phyloP scores from a whole-genome alignment of 805 yeast species.

The Yarrowia yakushimensis region DNA sequence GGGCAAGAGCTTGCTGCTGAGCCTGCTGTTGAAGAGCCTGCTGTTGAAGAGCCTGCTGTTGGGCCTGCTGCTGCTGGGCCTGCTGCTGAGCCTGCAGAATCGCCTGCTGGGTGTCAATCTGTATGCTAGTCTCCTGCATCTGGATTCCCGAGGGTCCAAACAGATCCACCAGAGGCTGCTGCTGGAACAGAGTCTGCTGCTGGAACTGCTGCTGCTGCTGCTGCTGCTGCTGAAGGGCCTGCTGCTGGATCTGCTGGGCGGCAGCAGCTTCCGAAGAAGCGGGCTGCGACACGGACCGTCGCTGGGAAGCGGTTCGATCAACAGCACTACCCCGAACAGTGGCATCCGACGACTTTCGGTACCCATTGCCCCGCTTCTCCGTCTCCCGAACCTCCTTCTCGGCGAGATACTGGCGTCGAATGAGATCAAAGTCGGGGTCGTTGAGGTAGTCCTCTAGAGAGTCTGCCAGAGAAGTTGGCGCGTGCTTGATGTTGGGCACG shows the following conservation, averaged over 20 bases:
- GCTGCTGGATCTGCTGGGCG: slow-evolving; percentile 32
- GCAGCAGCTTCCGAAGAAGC: slow-evolving; percentile 28
- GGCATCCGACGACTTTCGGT: slow-evolving; percentile 4
- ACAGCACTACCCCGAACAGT: slow-evolving; percentile 8
- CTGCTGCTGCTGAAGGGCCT: slow-evolving; percentile 31
- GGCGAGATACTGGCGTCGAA: slow-evolving; percentile 70
- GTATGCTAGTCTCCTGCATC: slow-evolving; percentile 30
- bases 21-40: slow-evolving; percentile 25
- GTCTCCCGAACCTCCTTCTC: slow-evolving; percentile 50
- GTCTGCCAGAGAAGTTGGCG: slow-evolving; percentile 87
- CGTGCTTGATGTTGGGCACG: slow-evolving; percentile 95
- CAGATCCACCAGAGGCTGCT: slow-evolving; percentile 30
- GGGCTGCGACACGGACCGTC: slow-evolving; percentile 31
- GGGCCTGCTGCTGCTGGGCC: slow-evolving; percentile 30
- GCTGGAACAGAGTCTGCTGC: slow-evolving; percentile 31
- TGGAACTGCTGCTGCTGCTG: slow-evolving; percentile 30
- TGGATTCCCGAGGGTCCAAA: slow-evolving; percentile 19
- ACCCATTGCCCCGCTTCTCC: slow-evolving; percentile 12
- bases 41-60: slow-evolving; percentile 20
- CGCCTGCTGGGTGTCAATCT: slow-evolving; percentile 25
- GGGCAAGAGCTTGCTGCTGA: slow-evolving; percentile 28
- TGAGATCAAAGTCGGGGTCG: slow-evolving; percentile 79
- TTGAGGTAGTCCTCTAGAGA: slow-evolving; percentile 84
- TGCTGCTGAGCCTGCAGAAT: slow-evolving; percentile 3
- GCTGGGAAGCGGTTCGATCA: background rate